A percentile compares a stretch with the other conserved stretches of the same genome.
phyloP scores from a whole-genome alignment of 2,329 filamentous ascomycete genomes.

The Colletotrichum scovillei region DNA sequence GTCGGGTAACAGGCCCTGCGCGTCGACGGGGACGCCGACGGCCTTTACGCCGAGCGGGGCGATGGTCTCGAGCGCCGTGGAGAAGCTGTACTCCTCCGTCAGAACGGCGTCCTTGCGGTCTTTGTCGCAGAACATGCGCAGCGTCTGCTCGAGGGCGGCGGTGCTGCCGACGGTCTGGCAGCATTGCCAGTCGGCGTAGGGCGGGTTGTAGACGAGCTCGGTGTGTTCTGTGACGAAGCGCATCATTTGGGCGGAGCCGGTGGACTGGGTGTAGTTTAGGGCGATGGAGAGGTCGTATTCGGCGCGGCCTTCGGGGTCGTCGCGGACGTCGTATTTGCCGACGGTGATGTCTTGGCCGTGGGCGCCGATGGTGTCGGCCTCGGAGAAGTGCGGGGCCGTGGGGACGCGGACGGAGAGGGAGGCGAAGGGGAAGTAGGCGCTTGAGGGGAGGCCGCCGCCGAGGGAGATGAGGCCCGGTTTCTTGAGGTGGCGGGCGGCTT shows the following conservation, averaged over 20 bases:
- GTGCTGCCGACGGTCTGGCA: constrained; percentile 89
- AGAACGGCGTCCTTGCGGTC: constrained; percentile 81
- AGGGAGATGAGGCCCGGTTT: constrained; percentile 90
- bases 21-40: constrained; percentile 64
- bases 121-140: constrained; percentile 81
- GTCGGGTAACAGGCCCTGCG: constrained; percentile 63
- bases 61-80: constrained; percentile 73
- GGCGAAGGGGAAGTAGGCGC: constrained; percentile 93
- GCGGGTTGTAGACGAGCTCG: constrained; percentile 87
- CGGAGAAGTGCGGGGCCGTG: constrained; percentile 74
- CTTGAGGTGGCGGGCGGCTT: constrained; percentile 81
- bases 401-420: constrained; percentile 81
- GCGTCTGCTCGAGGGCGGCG: constrained; percentile 82
- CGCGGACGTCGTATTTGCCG: constrained; percentile 85
- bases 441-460: constrained; percentile 89
- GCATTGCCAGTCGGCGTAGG: constrained; percentile 91
- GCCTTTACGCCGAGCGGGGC: constrained; percentile 63
- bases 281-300: constrained; percentile 84
- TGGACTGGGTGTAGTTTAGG: constrained; percentile 93
- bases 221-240: constrained; percentile 96
- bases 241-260: constrained; percentile 86
- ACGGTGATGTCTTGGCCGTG: constrained; percentile 72
- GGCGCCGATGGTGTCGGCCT: constrained; percentile 68
- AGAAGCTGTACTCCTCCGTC: constrained; percentile 93
- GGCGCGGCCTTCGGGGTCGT: constrained; percentile 52